phyloP scores from a whole-genome alignment of 768 basidiomycete genomes.

The Termitomyces sp. region DNA sequence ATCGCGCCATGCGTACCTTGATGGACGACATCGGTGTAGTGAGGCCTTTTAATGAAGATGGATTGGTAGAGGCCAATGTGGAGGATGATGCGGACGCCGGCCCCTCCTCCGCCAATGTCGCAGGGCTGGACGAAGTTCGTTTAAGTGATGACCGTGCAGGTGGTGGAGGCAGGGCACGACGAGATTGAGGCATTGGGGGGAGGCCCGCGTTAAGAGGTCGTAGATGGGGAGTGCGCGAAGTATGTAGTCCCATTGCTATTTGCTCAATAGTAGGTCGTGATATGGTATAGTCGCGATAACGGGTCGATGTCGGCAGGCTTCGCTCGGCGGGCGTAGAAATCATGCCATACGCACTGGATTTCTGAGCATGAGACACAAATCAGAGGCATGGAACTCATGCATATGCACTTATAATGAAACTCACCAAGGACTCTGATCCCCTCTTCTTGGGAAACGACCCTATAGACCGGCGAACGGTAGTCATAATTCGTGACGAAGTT shows the following conservation, averaged over 20 bases:
- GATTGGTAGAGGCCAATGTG: constrained; percentile 37
- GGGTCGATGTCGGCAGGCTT: constrained; percentile 22
- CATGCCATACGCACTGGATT: constrained; percentile 22
- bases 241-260: constrained; percentile 76
- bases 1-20: constrained; percentile 46
- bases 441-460: constrained; percentile 17
- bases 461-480: constrained; percentile 17
- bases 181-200: constrained; percentile 23
- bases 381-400: not conserved
- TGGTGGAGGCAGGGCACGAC: constrained; percentile 40
- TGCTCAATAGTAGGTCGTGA: constrained; percentile 64
- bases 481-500: constrained; percentile 20
- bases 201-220: constrained; percentile 31
- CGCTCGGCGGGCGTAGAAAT: constrained; percentile 38
- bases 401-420: not conserved
- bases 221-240: constrained; percentile 71
- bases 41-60: constrained; percentile 17
- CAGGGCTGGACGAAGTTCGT: constrained; percentile 34
- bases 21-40: constrained; percentile 13
- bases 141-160: constrained; percentile 65
- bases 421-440: constrained; percentile 13
- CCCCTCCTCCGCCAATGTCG: constrained; percentile 29
- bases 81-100: constrained; percentile 44
- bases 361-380: constrained; percentile 4
- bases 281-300: constrained; percentile 31